phyloP scores from a whole-genome alignment of 306 rosid species.

The Prunus mongolica region DNA sequence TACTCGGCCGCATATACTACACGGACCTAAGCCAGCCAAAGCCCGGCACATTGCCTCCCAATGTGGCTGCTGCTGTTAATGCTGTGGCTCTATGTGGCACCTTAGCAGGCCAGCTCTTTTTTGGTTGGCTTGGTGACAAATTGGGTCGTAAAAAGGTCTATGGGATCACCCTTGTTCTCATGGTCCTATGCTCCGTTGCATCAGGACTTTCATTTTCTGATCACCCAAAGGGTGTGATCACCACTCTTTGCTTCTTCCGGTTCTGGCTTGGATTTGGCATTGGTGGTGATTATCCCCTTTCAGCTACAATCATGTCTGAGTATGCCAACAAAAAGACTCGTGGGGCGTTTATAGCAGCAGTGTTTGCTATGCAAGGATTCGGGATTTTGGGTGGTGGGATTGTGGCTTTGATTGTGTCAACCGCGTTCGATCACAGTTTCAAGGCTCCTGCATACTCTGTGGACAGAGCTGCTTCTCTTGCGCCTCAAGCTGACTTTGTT shows the following conservation, averaged over 20 bases:
- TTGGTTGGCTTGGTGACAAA: conserved; percentile 98
- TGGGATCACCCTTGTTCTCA: conserved; percentile 67
- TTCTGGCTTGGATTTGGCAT: conserved; percentile 98
- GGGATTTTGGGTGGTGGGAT: conserved; percentile 82
- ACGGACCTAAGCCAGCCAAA: not conserved
- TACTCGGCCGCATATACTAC: conserved; percentile 65
- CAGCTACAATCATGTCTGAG: conserved; percentile 93
- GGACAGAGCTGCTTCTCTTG: conserved; percentile 19
- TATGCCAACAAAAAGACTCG: conserved; percentile 90
- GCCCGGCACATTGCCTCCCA: conserved; percentile 74
- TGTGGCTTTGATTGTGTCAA: conserved; percentile 51
- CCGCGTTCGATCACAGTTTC: conserved; percentile 45
- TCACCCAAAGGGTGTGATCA: conserved; percentile 38
- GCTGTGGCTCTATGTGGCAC: conserved; percentile 86
- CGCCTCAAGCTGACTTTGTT: conserved; percentile 54
- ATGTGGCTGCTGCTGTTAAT: conserved; percentile 61
- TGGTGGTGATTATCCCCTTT: conserved; percentile 93
- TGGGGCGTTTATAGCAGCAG: conserved; percentile 87
- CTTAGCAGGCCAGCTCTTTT: conserved; percentile 74
- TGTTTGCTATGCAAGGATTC: conserved; percentile 94
- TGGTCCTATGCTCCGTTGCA: conserved; percentile 68
- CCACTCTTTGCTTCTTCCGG: conserved; percentile 78
- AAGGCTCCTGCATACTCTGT: conserved; percentile 41
- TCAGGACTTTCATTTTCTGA: conserved; percentile 64
- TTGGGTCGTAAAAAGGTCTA: conserved; percentile 74